Evolutionary conservation across 2,329 filamentous ascomycete species (phyloP), one percentile per base, ranked within the genome.

Genomic region (Akanthomyces lecanii): DNA sequence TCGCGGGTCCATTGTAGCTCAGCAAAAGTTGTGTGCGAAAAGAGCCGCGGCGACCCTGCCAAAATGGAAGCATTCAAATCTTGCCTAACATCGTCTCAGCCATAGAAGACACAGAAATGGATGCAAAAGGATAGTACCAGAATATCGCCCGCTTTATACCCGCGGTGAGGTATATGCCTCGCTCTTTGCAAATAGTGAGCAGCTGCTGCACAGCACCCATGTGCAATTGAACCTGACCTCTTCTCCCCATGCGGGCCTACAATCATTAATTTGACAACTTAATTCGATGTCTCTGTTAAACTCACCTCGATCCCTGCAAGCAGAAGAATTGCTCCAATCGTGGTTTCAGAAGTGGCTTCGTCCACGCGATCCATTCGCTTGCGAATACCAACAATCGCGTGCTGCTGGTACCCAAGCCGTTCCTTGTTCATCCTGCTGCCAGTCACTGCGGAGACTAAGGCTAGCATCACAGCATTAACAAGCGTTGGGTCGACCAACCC

Each of bases 121-220:
- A 10, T 33, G 6, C 18, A 8, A 30, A 51, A 1, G 25, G 7
- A 30, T 16, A 11, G 5, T 51, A 78, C 77, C 77, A 79, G 63
- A 79, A 79, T 36, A 79, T 77, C 0, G 78, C 78, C 2, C 78
- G 75, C 64, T 80, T 80, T 5, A 80, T 79, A 0, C 74, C 74
- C 11, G 68, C 71, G 1, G 68, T 77, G 0, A 80, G 62, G 62
- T 67, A 63, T 0, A 76, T 56, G 1, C 71, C 69, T 3, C 68
- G 44, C 6, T 53, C 68, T 61, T 66, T 66, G 63, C 75, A 77
- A 0, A 74, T 50, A 2, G 69, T 57, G 11, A 80, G 73, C 1
- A 80, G 66, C 30, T 69, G 67, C 11, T 69, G 68, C 4, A 80
- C 68, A 38, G 77, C 78, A 0, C 66, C 66, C 74, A 80, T 73